Evolutionary conservation across 352 stramenopile genomes (phyloP), one percentile per base, ranked within the genome.

Genomic region (Globisporangium nagaii): DNA sequence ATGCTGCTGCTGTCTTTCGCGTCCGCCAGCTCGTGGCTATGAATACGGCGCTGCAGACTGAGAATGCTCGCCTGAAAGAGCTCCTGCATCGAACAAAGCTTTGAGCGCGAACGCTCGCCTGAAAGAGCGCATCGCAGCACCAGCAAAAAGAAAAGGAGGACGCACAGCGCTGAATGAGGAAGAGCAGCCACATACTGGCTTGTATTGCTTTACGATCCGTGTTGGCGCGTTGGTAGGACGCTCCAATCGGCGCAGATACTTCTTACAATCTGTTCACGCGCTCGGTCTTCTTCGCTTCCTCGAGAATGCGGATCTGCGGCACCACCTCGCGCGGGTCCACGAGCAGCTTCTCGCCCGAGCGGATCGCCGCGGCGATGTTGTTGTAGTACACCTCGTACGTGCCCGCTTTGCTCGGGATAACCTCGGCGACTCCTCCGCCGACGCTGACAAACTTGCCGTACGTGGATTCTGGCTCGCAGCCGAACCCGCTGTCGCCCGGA

Each of bases 341-440:
- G 24, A 86, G 61, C 27, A 84, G 45, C 30, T 68, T 27, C 32
- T 76, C 62, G 4, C 71, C 70, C 9, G 65, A 62, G 19, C 65
- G 66, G 36, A 88, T 85, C n/a, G 72, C 73, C 19, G 79, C 75
- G 0, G 77, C 80, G 19, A 90, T 73, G 53, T 88, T 88, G 27
- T 69, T 71, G 73, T 90, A 90, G 66, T 74, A 90, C 28, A 76
- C 66, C 20, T 83, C 64, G 62, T 90, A 90, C 34, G 62, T 66
- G 3, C 80, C 80, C 0, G 57, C 58, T 31, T 76, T 58, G 46
- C 66, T 86, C 24, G 66, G 68, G 9, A 90, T 58, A 15, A 61
- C 43, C 25, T 40, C 63, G 8, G 45, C 58, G 19, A 52, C 60
- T 19, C 63, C 71, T 17, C 63, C 68, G 2, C 42, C 48, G 9